Percentiles rank a stretch among this genome's conserved stretches.
Evolutionary conservation across 306 rosid genomes (phyloP).

Genomic region (Senna tora): DNA sequence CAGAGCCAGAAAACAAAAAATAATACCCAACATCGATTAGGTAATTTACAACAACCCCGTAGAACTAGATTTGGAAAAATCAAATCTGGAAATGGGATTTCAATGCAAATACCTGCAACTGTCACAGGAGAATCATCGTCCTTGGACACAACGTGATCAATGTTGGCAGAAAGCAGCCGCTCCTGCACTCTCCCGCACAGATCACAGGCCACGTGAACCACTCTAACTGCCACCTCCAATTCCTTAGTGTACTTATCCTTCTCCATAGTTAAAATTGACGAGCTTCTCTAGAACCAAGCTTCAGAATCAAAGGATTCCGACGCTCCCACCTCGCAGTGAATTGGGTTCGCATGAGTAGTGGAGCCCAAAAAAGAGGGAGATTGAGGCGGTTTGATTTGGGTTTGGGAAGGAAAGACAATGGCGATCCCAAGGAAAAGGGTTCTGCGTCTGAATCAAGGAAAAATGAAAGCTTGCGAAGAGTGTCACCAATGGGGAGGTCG

Average conservation of each 20-base stretch:
- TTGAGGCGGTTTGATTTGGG: neutral
- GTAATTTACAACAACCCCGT: constrained; percentile 23
- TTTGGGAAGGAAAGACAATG: constrained; percentile 22
- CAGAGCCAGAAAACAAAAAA: constrained; percentile 21
- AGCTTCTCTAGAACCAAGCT: constrained; percentile 42
- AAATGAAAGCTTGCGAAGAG: neutral
- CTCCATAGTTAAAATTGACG: constrained; percentile 53
- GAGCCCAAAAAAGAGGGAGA: neutral
- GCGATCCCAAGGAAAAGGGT: constrained; percentile 35
- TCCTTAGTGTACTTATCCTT: constrained; percentile 57
- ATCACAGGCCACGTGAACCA: constrained; percentile 83
- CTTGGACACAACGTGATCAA: constrained; percentile 62
- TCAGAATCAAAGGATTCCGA: constrained; percentile 24
- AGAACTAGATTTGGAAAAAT: constrained; percentile 5
- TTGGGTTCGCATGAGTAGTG: neutral
- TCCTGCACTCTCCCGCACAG: constrained; percentile 79
- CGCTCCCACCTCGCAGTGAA: constrained; percentile 39
- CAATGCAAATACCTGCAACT: constrained; percentile 67
- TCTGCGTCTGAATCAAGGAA: neutral
- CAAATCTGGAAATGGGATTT: neutral
- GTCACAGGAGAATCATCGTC: constrained; percentile 97
- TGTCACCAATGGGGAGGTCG: neutral
- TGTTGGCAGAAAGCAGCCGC: constrained; percentile 47
- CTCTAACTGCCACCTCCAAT: constrained; percentile 83
- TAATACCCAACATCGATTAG: constrained; percentile 3